Evolutionary conservation across 306 rosid genomes (phyloP).

Genomic region (Cicer pinnatifidum): DNA sequence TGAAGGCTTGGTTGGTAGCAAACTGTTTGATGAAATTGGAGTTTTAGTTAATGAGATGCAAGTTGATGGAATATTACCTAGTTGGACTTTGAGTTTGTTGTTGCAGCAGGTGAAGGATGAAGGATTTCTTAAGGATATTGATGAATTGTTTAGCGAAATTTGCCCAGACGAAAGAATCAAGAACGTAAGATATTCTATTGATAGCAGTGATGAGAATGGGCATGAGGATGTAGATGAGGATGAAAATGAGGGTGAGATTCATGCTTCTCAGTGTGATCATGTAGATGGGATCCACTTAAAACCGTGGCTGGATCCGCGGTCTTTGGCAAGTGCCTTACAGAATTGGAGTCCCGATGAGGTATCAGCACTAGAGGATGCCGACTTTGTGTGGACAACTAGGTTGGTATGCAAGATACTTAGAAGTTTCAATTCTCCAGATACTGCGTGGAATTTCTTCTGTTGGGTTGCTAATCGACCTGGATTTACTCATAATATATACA

Average conservation of each 20-base stretch:
- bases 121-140: slow-evolving; percentile 56
- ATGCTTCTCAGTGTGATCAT: slow-evolving; percentile 42
- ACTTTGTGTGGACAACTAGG: slow-evolving; percentile 78
- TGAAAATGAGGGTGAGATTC: background rate
- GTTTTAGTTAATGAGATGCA: slow-evolving; percentile 67
- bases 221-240: slow-evolving; percentile 48
- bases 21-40: slow-evolving; percentile 58
- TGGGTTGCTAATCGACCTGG: slow-evolving; percentile 80
- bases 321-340: slow-evolving; percentile 67
- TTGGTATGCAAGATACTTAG: slow-evolving; percentile 78
- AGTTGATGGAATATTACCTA: slow-evolving; percentile 74
- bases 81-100: slow-evolving; percentile 56
- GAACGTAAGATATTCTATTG: slow-evolving; percentile 52
- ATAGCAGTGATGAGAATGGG: slow-evolving; percentile 51
- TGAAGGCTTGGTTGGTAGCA: slow-evolving; percentile 53
- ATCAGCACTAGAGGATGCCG: slow-evolving; percentile 66
- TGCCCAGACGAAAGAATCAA: slow-evolving; percentile 59
- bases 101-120: slow-evolving; percentile 59
- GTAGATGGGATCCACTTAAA: slow-evolving; percentile 54
- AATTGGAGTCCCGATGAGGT: slow-evolving; percentile 72
- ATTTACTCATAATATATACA: slow-evolving; percentile 75
- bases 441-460: slow-evolving; percentile 84
- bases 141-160: slow-evolving; percentile 55
- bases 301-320: slow-evolving; percentile 82
- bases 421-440: slow-evolving; percentile 64